Base-by-base conservation (phyloP, 495 filamentous ascomycete genomes). In the Amphirosellinia nigrospora region DNA sequence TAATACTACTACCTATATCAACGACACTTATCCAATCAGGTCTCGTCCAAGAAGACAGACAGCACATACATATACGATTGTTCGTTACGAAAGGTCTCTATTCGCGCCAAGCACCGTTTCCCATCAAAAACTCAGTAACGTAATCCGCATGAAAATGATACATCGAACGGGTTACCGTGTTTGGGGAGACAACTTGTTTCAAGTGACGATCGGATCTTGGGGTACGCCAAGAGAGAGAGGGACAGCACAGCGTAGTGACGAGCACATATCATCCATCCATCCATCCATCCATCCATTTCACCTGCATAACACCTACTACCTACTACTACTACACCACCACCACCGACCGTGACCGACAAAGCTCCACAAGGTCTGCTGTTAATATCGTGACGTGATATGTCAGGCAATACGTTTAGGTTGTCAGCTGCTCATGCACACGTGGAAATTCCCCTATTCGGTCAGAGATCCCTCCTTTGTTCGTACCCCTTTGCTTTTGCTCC, bases 161-260 rank as follows among this genome's bases (percentile, higher is more conserved):
- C 36, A 41, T 61, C 58, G 1, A 61, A 41, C 58, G 58, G 58
- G 21, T 61, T 41, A 34, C 36, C 21, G 26, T 61, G 36, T 10
- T 61, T 13, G 36, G 36, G 30, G 58, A 60, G 21, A 21, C 3
- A 23, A 4, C 36, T 41, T 41, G 55, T 58, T 58, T 58, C 55
- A 58, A 36, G 55, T 58, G 55, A 34, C 34, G 55, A 61, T 61
- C 58, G 10, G 58, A 61, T 61, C 58, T 61, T 61, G 58, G 58
- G 21, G 58, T 61, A 61, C 23, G 55, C 55, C 55, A 58, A 58
- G 55, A 36, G 28, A 4, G 36, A 36, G 19, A 61, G 28, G 36
- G 4, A 32, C n/a, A n/a, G 34, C n/a, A 9, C 56, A 13, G 32
- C 55, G 30, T n/a, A 58, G 28, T 32, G 16, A 58, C 13, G 32